Evolutionary conservation across 2,329 filamentous ascomycete genomes (phyloP), one percentile per base, ranked within the genome.

Genomic region (Pseudogymnoascus sp.): DNA sequence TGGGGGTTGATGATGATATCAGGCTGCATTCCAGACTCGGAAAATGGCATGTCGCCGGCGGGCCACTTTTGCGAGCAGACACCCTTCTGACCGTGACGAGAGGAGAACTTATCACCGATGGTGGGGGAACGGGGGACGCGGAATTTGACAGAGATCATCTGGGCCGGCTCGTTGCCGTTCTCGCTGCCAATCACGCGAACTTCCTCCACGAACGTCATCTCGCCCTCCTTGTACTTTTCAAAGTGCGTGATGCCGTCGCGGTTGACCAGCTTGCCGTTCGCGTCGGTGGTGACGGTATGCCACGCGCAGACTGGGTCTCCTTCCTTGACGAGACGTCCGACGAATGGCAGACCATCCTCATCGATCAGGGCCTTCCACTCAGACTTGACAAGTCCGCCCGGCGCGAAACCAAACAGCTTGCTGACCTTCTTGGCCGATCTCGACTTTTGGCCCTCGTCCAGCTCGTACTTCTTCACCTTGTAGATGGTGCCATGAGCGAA

Each of bases 1-100:
- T 99, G 95, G 42, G 95, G 95, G 79, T 99, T 99, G 82, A 99
- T 99, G 77, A 99, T 99, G 71, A 96, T 83, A 76, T 99, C 95
- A 9, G 95, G 95, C 73, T 97, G 93, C 66, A 99, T 97, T 62
- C 95, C 95, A 5, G 89, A 90, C 78, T 99, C 95, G 2, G 91
- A 92, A 78, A 97, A 99, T 3, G 95, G 95, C 90, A 99, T 95
- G 75, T 97, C 93, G 65, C 90, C 80, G 2, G 87, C 84, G 0
- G 93, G 95, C 92, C 95, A 99, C 75, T 97, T 95, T 74, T 97
- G 93, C 17, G 92, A 97, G 72, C 85, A 88, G 61, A 97, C 95
- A 86, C 95, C 95, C 78, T 99, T 99, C 76, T 99, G 95, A 66
- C 95, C 95, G 81, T 99, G 95, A 67, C 95, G 89, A 59, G 95